These are phyloP conservation scores for Solanum piurae DNA, from an alignment of 257 asterid species.

Conservation along the genomic window DNA sequence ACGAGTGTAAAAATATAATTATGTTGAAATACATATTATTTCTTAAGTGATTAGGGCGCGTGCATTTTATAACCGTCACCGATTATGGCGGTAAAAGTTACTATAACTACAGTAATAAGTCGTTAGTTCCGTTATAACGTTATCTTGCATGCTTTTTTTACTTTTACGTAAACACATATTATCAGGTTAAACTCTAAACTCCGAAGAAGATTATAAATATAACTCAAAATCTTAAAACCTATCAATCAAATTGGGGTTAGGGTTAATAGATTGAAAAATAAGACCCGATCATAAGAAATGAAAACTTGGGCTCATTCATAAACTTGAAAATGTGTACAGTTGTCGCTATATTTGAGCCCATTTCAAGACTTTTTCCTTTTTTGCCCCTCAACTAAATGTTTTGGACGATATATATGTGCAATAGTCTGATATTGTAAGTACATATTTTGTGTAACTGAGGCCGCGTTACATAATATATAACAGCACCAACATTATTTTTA, in stretches of 20 bases:
- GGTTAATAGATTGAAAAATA: neutral
- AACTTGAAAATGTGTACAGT: neutral
- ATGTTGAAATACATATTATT: neutral
- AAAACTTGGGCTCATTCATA: neutral
- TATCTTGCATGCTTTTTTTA: neutral
- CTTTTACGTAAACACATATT: neutral
- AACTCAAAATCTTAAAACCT: neutral
- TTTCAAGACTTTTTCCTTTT: neutral
- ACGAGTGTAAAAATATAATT: too few species aligned
- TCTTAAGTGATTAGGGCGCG: neutral
- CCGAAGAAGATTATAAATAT: neutral
- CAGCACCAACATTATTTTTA: neutral
- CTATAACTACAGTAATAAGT: neutral
- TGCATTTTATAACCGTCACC: neutral
- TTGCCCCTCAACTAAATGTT: neutral
- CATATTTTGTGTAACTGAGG: neutral
- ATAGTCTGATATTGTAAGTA: neutral
- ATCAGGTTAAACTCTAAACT: neutral
- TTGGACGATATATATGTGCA: neutral
- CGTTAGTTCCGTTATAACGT: neutral
- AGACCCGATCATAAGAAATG: neutral
- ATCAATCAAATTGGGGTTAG: neutral
- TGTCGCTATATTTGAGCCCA: neutral
- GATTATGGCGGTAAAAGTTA: neutral
- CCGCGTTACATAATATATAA: neutral